Conservation (phyloP, 805 yeast species). For the Metschnikowia shivogae region DNA sequence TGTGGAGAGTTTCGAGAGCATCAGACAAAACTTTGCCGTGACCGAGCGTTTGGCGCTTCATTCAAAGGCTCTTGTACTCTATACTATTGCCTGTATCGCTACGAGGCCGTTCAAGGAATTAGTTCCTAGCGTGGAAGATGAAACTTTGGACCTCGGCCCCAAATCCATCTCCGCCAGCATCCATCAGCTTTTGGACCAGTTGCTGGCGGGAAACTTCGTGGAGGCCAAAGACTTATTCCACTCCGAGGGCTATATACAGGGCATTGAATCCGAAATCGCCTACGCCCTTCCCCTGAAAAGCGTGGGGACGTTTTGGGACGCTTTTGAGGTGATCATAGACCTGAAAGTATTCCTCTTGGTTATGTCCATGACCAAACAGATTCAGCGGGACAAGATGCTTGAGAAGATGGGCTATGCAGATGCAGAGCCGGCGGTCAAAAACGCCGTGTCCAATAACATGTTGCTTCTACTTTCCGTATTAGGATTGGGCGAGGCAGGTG, state of each 20-base stretch:
- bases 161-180: conserved; percentile 2
- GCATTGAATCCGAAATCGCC: conserved; percentile 8
- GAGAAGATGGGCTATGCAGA: conserved; percentile 25
- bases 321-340: conserved; percentile 26
- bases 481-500: conserved; percentile 25
- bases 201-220: conserved; percentile 21
- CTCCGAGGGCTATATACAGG: neutral
- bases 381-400: conserved; percentile 22
- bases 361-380: conserved; percentile 23
- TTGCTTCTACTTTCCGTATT: conserved; percentile 24
- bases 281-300: conserved; percentile 11
- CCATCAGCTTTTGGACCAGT: conserved; percentile 17
- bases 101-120: conserved; percentile 29
- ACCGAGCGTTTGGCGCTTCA: conserved; percentile 2
- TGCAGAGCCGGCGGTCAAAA: conserved; percentile 5
- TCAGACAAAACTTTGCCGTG: conserved; percentile 7
- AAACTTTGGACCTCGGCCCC: conserved; percentile 21
- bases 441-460: conserved; percentile 19
- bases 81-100: conserved; percentile 23
- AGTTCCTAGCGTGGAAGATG: conserved; percentile 8
- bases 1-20: conserved; percentile 19
- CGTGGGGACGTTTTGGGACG: conserved; percentile 19
- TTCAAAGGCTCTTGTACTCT: conserved; percentile 21
- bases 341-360: conserved; percentile 29
- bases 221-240: conserved; percentile 13